Conservation (phyloP, 257 asterid genomes). For the Salvia hispanica region DNA sequence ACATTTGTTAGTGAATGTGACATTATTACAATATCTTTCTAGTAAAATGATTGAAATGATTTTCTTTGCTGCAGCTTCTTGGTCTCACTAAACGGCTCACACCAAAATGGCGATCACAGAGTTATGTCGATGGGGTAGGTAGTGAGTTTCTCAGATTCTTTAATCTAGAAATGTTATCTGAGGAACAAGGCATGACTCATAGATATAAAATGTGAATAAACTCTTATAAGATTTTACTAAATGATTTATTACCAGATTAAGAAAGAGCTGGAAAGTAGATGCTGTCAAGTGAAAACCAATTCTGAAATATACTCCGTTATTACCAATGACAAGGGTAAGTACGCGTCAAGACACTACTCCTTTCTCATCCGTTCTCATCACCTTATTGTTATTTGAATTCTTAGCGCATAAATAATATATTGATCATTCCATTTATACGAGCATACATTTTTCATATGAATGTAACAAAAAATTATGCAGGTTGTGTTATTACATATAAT, state of each 20-base stretch:
- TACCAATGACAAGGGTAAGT: conserved; percentile 43
- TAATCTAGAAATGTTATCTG: not conserved
- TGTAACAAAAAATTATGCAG: conserved; percentile 36
- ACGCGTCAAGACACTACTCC: not conserved
- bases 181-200: not conserved
- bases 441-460: no score
- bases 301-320: conserved; percentile 18
- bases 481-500: conserved; percentile 45
- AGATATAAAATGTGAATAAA: not conserved
- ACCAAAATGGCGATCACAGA: conserved; percentile 55
- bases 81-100: conserved; percentile 67
- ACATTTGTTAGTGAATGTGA: not conserved
- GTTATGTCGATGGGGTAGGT: conserved; percentile 53
- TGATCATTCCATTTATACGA: no score
- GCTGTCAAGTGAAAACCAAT: conserved; percentile 50
- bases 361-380: not conserved
- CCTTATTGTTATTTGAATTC: no score
- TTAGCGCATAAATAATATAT: no score
- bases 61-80: conserved; percentile 41
- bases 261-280: conserved; percentile 55
- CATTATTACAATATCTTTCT: not conserved
- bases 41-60: not conserved
- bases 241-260: conserved; percentile 42
- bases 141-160: not conserved
- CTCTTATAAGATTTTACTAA: not conserved